Percentiles rank a stretch among this genome's conserved stretches.
phyloP scores from a whole-genome alignment of 306 rosid genomes.

The Prunus campanulata region DNA sequence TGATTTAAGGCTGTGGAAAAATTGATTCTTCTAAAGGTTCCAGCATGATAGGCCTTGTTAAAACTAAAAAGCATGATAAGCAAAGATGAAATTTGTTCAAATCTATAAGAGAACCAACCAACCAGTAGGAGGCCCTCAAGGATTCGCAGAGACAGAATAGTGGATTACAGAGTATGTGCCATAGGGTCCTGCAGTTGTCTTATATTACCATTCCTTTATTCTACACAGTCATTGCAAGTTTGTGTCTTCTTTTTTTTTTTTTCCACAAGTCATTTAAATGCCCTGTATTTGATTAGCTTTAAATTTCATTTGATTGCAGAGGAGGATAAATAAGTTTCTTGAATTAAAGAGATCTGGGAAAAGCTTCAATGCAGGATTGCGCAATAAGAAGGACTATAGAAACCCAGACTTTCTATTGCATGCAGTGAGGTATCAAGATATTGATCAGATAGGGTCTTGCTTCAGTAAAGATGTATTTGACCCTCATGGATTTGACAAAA shows the following conservation, averaged over 20 bases:
- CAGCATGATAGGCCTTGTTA: background rate
- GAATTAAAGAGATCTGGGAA: slow-evolving; percentile 84
- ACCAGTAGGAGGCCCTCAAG: background rate
- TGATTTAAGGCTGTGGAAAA: background rate
- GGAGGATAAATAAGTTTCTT: slow-evolving; percentile 80
- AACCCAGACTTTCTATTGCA: slow-evolving; percentile 92
- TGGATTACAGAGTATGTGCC: background rate
- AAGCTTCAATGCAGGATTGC: slow-evolving; percentile 94
- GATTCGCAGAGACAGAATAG: background rate
- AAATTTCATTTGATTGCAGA: slow-evolving; percentile 46
- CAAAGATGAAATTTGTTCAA: background rate
- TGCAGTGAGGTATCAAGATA: slow-evolving; percentile 96
- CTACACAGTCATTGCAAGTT: background rate
- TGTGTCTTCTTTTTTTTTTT: too few relatives aligned
- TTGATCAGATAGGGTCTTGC: slow-evolving; percentile 95
- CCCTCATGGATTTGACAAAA: slow-evolving; percentile 89
- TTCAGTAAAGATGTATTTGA: slow-evolving; percentile 94
- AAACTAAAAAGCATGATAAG: background rate
- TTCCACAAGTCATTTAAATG: background rate
- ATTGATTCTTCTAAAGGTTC: background rate
- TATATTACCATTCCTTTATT: background rate
- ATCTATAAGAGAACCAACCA: background rate
- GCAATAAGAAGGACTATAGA: slow-evolving; percentile 87
- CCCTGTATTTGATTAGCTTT: background rate
- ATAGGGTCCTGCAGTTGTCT: background rate